Base-by-base conservation (phyloP, 2,329 filamentous ascomycete genomes). In the Helminthosporium solani region DNA sequence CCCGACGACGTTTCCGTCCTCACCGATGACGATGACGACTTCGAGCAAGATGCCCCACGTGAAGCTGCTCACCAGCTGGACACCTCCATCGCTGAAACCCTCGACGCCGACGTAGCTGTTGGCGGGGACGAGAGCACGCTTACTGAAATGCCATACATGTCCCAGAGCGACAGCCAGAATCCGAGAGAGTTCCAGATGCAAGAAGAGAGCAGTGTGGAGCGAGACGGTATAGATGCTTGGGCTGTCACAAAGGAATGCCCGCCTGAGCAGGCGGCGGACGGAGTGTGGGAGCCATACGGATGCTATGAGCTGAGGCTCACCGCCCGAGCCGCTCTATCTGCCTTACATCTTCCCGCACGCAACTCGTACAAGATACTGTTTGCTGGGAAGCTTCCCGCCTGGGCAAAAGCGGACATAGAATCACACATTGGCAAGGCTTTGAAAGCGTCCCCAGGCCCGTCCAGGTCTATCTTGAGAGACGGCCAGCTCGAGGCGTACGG, bases 381-480 rank as follows among this genome's bases (percentile, higher is more conserved):
- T 49, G 50, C 70, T 28, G 67, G 67, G 8, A 52, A 53, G 34
- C 55, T 61, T 18, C 56, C 61, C 19, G 49, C 53, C 23, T 70
- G 66, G 65, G 54, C 53, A n/a, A 57, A 63, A 44, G 53, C 63
- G 21, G 57, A 57, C 16, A 63, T 68, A 33, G 61, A 57, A 21
- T 46, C 48, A 7, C 58, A 64, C 25, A 63, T 70, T 25, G 59
- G 57, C n/a, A 55, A 58, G 20, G 66, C 67, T 19, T 59, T 70
- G 31, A 52, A 56, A 39, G 58, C 64, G 11, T 58, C 60, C 27
- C 60, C 63, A 37, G 56, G 58, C 39, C 53, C 58, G 9, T 68
- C 66, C 30, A 57, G 65, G 47, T 69, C 64, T 44, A 61, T 64
- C 40, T 61, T 68, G 56, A 63, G 70, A 16, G 59, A 58, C 42